Evolutionary conservation across 352 stramenopile genomes (phyloP), one percentile per base, ranked within the genome.

Genomic region (Plasmopara muralis): DNA sequence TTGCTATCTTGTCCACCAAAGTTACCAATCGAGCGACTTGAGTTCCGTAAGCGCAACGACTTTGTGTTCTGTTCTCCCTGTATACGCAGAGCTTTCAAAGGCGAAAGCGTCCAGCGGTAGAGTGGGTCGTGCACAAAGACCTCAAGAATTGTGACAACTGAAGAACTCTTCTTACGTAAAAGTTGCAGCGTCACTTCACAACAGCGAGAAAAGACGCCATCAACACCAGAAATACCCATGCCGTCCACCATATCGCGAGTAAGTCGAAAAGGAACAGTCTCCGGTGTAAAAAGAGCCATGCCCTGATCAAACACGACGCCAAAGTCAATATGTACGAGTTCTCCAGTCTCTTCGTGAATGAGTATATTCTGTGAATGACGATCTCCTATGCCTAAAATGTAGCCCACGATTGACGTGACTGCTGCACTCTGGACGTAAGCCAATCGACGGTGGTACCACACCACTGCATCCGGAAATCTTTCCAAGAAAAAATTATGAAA

Each of bases 261-360:
- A 5, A 99, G 81, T 15, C 98, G 94, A 70, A 99, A 99, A 10
- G 97, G 98, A 35, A 99, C 95, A 1, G 83, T 97, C 74, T 99
- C 98, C 1, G 97, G 97, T 16, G 89, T 98, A 50, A 81, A 85
- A 5, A 98, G 66, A 53, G 79, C 80, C 83, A 95, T 91, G 6
- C 82, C 84, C 58, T 99, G 96, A 57, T 99, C 98, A 77, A 99
- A 99, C 9, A 99, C 94, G 40, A 99, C 96, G 9, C 98, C 97
- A 78, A 99, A 99, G 71, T 99, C 98, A 63, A 99, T 99, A 64
- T 99, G 98, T 35, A 99, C 93, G 29, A 99, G 73, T 70, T 99
- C 96, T 9, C 88, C 97, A 2, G 94, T 99, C 34, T 87, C 88
- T 42, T 97, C 79, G 55, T 99, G 91, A 48, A 99, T 90, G 38